Percentiles rank a stretch among this genome's conserved stretches.
These are phyloP conservation scores for Urochloa ruziziensis DNA, from an alignment of 176 grass and related monocot genomes.

Conservation along the genomic window DNA sequence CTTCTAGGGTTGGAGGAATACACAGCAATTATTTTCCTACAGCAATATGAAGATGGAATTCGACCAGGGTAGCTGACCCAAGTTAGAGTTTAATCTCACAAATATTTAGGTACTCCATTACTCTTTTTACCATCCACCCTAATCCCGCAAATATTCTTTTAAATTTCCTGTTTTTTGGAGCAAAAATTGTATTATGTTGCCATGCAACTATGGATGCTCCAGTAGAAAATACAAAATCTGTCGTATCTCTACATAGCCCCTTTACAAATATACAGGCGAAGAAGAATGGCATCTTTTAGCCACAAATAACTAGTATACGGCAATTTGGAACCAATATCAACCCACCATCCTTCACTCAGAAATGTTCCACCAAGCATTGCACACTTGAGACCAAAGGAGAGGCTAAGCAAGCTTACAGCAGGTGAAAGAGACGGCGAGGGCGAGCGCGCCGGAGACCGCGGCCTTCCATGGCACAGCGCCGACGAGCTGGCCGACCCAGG, in stretches of 20 bases:
- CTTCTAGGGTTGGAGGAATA: too few relatives aligned
- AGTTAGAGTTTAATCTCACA: not conserved
- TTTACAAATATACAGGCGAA: not conserved
- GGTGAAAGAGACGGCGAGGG: constrained; percentile 54
- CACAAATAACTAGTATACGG: not conserved
- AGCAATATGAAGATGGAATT: not conserved
- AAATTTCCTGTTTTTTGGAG: not conserved
- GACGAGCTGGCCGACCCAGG: not conserved
- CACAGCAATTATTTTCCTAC: too few relatives aligned
- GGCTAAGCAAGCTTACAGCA: constrained; percentile 27
- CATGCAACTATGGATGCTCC: not conserved
- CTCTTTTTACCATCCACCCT: not conserved
- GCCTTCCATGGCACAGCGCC: constrained; percentile 42
- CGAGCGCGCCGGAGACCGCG: constrained; percentile 37
- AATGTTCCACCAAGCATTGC: not conserved
- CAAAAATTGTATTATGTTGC: not conserved
- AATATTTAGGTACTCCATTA: not conserved
- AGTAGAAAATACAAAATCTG: not conserved
- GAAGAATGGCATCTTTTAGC: too few relatives aligned
- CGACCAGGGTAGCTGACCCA: not conserved
- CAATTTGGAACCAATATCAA: not conserved
- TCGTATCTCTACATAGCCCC: not conserved
- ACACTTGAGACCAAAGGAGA: not conserved
- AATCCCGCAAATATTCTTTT: not conserved
- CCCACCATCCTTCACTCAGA: not conserved